Evolutionary conservation across 2,329 filamentous ascomycete genomes (phyloP).

Genomic region (Ceratocystis harringtonii): DNA sequence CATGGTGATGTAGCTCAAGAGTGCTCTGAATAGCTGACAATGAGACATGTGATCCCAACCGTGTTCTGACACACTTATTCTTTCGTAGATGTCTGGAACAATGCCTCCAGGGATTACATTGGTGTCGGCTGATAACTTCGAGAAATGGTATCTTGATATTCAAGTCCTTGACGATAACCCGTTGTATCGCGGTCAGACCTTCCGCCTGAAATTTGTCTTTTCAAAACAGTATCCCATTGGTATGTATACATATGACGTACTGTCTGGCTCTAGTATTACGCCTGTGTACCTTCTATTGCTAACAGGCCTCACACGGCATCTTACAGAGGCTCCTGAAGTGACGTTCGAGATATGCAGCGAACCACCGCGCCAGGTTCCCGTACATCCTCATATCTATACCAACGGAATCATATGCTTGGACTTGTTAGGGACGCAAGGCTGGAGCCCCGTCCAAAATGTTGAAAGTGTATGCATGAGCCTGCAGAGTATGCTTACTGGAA

Average conservation of each 20-base stretch:
- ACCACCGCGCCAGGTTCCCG: slow-evolving; percentile 52
- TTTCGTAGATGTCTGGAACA: slow-evolving; percentile 35
- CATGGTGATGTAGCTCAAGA: neutral
- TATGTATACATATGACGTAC: slow-evolving; percentile 27
- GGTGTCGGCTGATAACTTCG: slow-evolving; percentile 64
- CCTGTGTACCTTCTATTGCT: neutral
- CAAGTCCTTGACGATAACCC: slow-evolving; percentile 80
- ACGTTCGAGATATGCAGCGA: slow-evolving; percentile 57
- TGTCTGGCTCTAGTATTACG: neutral
- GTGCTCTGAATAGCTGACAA: neutral
- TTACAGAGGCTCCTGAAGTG: slow-evolving; percentile 79
- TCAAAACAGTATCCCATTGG: slow-evolving; percentile 77
- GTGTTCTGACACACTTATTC: neutral
- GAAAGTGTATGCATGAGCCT: slow-evolving; percentile 95
- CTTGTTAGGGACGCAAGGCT: slow-evolving; percentile 71
- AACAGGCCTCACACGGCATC: neutral
- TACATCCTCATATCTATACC: slow-evolving; percentile 95
- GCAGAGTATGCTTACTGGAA: slow-evolving; percentile 95
- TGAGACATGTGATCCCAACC: neutral
- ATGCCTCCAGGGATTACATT: slow-evolving; percentile 60
- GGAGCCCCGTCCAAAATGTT: slow-evolving; percentile 93
- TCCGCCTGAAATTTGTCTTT: slow-evolving; percentile 79
- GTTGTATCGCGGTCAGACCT: slow-evolving; percentile 65
- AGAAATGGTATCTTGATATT: slow-evolving; percentile 89
- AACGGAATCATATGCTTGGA: slow-evolving; percentile 98